A percentile compares a stretch with the other conserved stretches of the same genome.
phyloP scores from a whole-genome alignment of 228 moss, liverwort and hornwort species.

The Sphagnum magellanicum region DNA sequence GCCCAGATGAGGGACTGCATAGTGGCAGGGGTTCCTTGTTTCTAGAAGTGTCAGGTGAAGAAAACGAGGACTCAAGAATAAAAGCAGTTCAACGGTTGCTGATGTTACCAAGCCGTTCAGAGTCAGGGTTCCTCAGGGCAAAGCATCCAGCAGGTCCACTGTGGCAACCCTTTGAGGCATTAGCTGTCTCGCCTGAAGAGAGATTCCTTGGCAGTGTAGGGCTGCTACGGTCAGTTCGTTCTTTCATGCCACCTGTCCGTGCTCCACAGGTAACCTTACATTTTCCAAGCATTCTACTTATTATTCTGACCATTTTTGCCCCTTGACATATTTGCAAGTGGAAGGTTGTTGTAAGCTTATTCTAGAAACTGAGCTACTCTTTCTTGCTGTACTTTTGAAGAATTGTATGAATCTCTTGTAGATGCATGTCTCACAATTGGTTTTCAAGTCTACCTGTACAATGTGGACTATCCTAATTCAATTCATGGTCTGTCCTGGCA shows the following conservation, averaged over 20 bases:
- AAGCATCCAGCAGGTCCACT: slow-evolving; percentile 50
- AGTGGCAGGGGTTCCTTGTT: slow-evolving; percentile 2
- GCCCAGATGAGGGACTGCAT: slow-evolving; percentile 15
- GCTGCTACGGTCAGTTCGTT: slow-evolving; percentile 73
- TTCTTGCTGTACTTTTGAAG: too few species aligned
- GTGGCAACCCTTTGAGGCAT: slow-evolving; percentile 68
- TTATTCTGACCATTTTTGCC: too few species aligned
- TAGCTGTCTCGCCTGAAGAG: slow-evolving; percentile 65
- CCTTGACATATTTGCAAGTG: too few species aligned
- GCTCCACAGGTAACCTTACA: slow-evolving; percentile 66
- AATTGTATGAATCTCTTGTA: too few species aligned
- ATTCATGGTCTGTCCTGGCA: neutral
- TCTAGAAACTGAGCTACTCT: too few species aligned
- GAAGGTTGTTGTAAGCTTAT: too few species aligned
- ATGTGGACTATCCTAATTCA: neutral
- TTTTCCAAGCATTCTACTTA: too few species aligned
- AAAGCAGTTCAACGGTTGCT: slow-evolving; percentile 75
- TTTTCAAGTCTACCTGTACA: too few species aligned
- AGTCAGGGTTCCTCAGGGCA: slow-evolving; percentile 27
- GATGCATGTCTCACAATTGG: too few species aligned
- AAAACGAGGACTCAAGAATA: slow-evolving; percentile 56
- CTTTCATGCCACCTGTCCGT: slow-evolving; percentile 81
- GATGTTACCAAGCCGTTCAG: slow-evolving; percentile 52
- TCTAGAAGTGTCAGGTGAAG: slow-evolving; percentile 23
- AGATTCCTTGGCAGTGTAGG: slow-evolving; percentile 58